Base-by-base conservation (phyloP, 352 stramenopile genomes). In the Globisporangium irregulare region DNA sequence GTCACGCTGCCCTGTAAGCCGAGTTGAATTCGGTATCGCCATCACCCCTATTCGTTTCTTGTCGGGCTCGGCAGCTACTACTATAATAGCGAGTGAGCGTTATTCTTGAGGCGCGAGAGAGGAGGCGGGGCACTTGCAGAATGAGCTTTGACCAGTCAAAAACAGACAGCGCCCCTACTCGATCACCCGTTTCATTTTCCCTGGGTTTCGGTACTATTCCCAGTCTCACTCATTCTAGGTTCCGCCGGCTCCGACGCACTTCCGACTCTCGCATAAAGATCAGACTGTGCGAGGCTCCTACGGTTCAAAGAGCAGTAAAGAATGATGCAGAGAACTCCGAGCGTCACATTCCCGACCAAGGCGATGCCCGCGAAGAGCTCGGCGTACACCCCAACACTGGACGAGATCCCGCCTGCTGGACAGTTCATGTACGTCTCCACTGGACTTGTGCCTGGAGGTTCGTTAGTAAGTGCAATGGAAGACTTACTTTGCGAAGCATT, bases 361-460 rank as follows among this genome's bases (percentile, higher is more conserved):
- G 29, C 43, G 12, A 56, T 27, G 55, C 24, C 32, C 3, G 10
- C n/a, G 18, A 69, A 64, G 22, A 24, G 41, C 22, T 41, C 64
- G 5, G 29, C 57, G 43, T 69, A 41, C 43, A 69, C 64, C 2
- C 64, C 64, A 27, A 58, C 55, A 4, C 15, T 69, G 1, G 57
- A 69, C 56, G 64, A 69, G 27, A 69, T 56, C 14, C 64, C 64
- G 14, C 64, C 64, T 3, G 58, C 29, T 14, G 57, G 56, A 2
- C 36, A 34, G 18, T 71, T 66, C 66, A 58, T 71, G 66, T 71
- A 66, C 59, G 66, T 66, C 36, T 57, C 0, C 9, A 12, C 15
- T 32, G 2, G 32, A 36, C 1, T 36, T 36, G 32, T 36, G 8
- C 32, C 32, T 36, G 32, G 32, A 36, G 32, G 32, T 36, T 36